Conservation (phyloP, 352 stramenopile genomes). For the Pythium scleroteichum region DNA sequence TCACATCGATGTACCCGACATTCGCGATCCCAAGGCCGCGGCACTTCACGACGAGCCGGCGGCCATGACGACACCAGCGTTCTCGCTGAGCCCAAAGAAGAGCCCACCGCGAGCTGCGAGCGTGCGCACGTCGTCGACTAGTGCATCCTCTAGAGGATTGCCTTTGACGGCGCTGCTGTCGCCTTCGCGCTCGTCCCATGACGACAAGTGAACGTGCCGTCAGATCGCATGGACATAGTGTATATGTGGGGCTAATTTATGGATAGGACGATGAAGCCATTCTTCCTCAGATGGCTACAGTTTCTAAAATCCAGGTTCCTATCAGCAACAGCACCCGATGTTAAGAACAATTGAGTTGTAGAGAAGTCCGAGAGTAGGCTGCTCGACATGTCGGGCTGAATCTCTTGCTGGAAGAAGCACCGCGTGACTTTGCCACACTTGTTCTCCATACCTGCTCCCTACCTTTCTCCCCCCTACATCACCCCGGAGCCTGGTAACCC, state of each 20-base stretch:
- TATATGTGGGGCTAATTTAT: background rate
- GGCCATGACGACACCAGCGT: background rate
- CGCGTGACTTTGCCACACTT: no score
- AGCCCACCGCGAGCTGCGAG: slow-evolving; percentile 3
- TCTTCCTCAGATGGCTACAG: background rate
- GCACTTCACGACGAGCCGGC: slow-evolving; percentile 15
- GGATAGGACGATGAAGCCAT: background rate
- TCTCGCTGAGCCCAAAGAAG: slow-evolving; percentile 28
- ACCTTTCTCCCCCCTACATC: no score
- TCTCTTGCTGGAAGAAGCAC: no score
- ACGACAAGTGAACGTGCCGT: background rate
- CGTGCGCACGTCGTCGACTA: background rate
- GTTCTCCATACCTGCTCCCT: no score
- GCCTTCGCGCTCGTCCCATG: background rate
- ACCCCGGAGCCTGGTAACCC: no score
- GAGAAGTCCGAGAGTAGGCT: no score
- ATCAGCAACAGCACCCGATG: no score
- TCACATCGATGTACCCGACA: slow-evolving; percentile 83
- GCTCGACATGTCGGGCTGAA: no score
- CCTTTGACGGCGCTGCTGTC: slow-evolving; percentile 14
- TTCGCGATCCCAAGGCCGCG: slow-evolving; percentile 44
- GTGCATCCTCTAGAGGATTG: background rate
- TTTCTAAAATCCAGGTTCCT: no score
- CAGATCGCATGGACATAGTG: background rate
- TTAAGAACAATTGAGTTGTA: no score